Evolutionary conservation across 805 yeast species (phyloP), one percentile per base, ranked within the genome.

Genomic region (Yarrowia sp.): DNA sequence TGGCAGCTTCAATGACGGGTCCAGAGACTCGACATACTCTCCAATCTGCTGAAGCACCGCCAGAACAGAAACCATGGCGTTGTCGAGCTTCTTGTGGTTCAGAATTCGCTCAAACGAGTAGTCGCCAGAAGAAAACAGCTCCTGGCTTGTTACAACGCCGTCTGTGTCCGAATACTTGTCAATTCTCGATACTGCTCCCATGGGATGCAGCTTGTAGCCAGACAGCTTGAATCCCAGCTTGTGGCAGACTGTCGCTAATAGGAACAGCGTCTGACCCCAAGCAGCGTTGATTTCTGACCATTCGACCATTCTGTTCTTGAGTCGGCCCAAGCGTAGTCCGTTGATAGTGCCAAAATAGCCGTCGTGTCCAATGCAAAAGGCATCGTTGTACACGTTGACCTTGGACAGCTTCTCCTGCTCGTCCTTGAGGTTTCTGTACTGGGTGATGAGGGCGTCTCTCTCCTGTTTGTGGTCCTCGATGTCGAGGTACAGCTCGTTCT

Each of bases 271-370:
- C 66, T 92, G 97, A 0, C 98, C 98, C 68, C 92, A 74, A 0
- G 96, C 97, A 1, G 96, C 94, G 70, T 91, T 92, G 42, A 90
- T 86, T 68, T 92, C 98, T 61, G 89, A 83, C 96, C 96, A 90
- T 1, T 96, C 87, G 0, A 92, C 88, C 64, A 79, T 81, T 60
- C 76, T 73, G 7, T 78, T 81, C 39, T 81, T 83, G 51, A 83
- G 72, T 13, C 84, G 77, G 0, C 98, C 98, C n/a, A 93, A 71
- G 62, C 97, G 74, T 24, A 90, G 77, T 0, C 92, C 93, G 73
- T 92, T 92, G 31, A 92, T 93, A 0, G 94, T 86, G 0, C 96
- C 97, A 74, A 88, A 90, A 32, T 83, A 82, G 5, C 93, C 94
- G 65, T 88, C 90, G 65, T 86, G 88, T 1, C 96, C 88, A 6